These are phyloP conservation scores for Nigrograna mackinnonii DNA, from an alignment of 2,329 filamentous ascomycete genomes.

Conservation along the genomic window DNA sequence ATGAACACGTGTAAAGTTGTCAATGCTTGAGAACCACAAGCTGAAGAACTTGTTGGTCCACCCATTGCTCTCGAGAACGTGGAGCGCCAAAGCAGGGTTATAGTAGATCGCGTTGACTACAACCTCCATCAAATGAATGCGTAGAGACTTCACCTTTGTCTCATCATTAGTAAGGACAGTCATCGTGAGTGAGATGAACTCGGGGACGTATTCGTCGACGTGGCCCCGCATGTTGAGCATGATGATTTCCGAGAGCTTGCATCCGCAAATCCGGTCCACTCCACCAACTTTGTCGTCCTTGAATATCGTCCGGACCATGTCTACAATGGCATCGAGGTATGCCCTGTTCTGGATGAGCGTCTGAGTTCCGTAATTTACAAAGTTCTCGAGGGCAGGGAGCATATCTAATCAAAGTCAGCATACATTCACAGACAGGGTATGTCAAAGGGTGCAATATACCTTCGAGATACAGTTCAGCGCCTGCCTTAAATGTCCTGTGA, in stretches of 20 bases:
- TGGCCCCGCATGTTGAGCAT: conserved; percentile 92
- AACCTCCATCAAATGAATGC: conserved; percentile 98
- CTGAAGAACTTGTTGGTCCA: conserved; percentile 99
- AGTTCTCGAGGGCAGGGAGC: conserved; percentile 97
- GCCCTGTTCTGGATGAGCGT: conserved; percentile 80
- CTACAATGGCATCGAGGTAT: conserved; percentile 85
- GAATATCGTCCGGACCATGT: conserved; percentile 97
- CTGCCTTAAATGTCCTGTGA: conserved; percentile 94
- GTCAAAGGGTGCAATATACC: conserved; percentile 29
- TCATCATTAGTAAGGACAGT: conserved; percentile 74
- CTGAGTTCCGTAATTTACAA: conserved; percentile 86
- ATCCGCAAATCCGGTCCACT: conserved; percentile 93
- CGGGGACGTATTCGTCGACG: conserved; percentile 84
- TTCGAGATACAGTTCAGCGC: conserved; percentile 94
- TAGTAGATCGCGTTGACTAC: conserved; percentile 98
- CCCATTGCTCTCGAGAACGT: conserved; percentile 84
- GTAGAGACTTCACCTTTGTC: conserved; percentile 87
- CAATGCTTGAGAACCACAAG: conserved; percentile 96
- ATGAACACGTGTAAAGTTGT: conserved; percentile 89
- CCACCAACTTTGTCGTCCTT: conserved; percentile 88
- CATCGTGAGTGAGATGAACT: conserved; percentile 92
- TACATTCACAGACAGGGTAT: background rate
- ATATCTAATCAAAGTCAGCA: conserved; percentile 64
- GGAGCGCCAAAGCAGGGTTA: conserved; percentile 82
- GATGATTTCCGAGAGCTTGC: conserved; percentile 94